Conservation (phyloP, 768 basidiomycete species). For the Epithele typhae region DNA sequence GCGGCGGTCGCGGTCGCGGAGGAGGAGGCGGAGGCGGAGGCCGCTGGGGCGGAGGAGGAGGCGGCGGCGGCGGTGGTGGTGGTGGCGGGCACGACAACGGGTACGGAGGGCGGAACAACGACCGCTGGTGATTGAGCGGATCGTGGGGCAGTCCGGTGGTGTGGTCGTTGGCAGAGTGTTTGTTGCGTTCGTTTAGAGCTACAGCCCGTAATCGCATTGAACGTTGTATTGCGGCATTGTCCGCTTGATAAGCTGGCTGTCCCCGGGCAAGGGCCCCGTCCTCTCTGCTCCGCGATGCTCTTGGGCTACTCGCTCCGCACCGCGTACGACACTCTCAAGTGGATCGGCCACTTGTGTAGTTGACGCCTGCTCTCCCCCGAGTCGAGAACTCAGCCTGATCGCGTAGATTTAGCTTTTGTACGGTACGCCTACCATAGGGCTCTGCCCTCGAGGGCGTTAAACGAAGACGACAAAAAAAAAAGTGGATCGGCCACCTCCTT, state of each 20-base stretch:
- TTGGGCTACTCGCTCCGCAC: neutral
- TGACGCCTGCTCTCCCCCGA: too few relatives aligned
- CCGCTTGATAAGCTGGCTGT: too few relatives aligned
- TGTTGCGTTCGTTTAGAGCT: conserved; percentile 14
- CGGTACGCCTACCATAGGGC: too few relatives aligned
- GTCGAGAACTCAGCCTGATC: too few relatives aligned
- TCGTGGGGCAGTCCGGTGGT: neutral
- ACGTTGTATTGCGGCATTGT: neutral
- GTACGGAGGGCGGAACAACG: conserved; percentile 29
- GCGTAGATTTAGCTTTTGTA: too few relatives aligned
- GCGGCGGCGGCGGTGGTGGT: conserved; percentile 37
- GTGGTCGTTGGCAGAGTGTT: neutral
- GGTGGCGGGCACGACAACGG: conserved; percentile 40
- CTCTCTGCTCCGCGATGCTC: neutral
- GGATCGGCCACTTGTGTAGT: neutral
- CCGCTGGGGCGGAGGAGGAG: conserved; percentile 40
- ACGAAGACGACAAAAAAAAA: too few relatives aligned
- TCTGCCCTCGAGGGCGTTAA: too few relatives aligned
- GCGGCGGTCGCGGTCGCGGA: conserved; percentile 32
- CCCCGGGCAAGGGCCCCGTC: too few relatives aligned
- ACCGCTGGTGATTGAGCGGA: conserved; percentile 29
- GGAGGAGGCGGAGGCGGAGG: conserved; percentile 38
- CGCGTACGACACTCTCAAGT: neutral
- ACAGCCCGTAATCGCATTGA: conserved; percentile 11
- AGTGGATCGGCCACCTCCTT: neutral